Evolutionary conservation across 2,329 filamentous ascomycete genomes (phyloP).

Genomic region (Daldinia sp.): DNA sequence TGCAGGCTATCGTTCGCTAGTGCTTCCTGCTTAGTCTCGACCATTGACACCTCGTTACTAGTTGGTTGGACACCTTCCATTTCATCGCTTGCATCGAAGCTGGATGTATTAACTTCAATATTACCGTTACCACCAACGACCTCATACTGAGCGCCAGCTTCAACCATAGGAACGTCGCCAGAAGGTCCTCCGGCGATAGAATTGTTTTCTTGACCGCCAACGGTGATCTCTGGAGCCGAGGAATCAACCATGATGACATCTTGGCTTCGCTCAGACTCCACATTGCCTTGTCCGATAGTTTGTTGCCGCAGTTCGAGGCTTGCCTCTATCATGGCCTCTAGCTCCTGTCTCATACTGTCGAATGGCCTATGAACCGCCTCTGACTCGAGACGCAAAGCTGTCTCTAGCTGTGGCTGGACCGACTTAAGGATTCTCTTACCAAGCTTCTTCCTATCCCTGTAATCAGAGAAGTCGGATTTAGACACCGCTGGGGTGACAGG

Average conservation of each 20-base stretch:
- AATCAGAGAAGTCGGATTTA: slow-evolving; percentile 71
- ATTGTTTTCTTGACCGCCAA: slow-evolving; percentile 52
- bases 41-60: slow-evolving; percentile 46
- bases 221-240: slow-evolving; percentile 61
- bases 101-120: slow-evolving; percentile 62
- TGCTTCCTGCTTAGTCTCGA: slow-evolving; percentile 46
- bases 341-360: slow-evolving; percentile 76
- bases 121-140: slow-evolving; percentile 55
- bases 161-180: slow-evolving; percentile 54
- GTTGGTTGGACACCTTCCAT: slow-evolving; percentile 51
- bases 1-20: slow-evolving; percentile 49
- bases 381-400: slow-evolving; percentile 82
- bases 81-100: slow-evolving; percentile 48
- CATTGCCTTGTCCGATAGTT: slow-evolving; percentile 52
- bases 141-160: slow-evolving; percentile 55
- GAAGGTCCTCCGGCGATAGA: slow-evolving; percentile 51
- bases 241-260: slow-evolving; percentile 67
- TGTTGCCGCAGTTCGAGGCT: slow-evolving; percentile 69
- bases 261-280: slow-evolving; percentile 56
- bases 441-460: slow-evolving; percentile 84
- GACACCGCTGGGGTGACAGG: slow-evolving; percentile 61
- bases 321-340: slow-evolving; percentile 79
- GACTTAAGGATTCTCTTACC: slow-evolving; percentile 90
- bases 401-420: slow-evolving; percentile 81
- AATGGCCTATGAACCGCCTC: slow-evolving; percentile 78